Percentiles rank a stretch among this genome's conserved stretches.
phyloP scores from a whole-genome alignment of 2,329 filamentous ascomycete genomes.

The Fusarium circinatum region DNA sequence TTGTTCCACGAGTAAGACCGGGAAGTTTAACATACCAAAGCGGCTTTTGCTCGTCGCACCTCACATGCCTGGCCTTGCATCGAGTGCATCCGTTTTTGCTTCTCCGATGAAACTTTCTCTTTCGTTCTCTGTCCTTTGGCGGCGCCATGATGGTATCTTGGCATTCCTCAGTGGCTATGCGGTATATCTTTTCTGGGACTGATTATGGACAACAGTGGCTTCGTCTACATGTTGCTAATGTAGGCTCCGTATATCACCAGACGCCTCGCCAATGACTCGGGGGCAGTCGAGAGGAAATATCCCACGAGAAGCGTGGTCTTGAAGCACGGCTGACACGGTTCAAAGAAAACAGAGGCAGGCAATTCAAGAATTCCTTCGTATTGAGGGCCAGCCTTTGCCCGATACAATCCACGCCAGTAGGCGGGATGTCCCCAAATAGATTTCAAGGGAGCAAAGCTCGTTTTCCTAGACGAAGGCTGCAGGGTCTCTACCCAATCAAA shows the following conservation, averaged over 20 bases:
- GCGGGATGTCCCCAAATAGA: slow-evolving; percentile 45
- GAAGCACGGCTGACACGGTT: slow-evolving; percentile 38
- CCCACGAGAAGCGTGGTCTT: slow-evolving; percentile 33
- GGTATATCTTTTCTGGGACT: slow-evolving; percentile 29
- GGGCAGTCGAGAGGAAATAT: slow-evolving; percentile 43
- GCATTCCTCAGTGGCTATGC: slow-evolving; percentile 26
- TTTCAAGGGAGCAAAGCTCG: slow-evolving; percentile 44
- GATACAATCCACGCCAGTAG: slow-evolving; percentile 42
- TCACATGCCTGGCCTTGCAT: slow-evolving; percentile 56
- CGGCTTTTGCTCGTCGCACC: slow-evolving; percentile 58
- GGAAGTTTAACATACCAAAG: slow-evolving; percentile 53
- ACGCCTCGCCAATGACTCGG: slow-evolving; percentile 33
- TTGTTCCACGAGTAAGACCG: slow-evolving; percentile 19
- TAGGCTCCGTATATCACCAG: slow-evolving; percentile 39
- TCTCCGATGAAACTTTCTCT: slow-evolving; percentile 51
- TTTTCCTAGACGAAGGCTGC: slow-evolving; percentile 44
- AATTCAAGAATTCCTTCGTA: slow-evolving; percentile 43
- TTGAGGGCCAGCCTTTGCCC: slow-evolving; percentile 43
- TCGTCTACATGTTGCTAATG: slow-evolving; percentile 39
- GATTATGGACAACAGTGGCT: slow-evolving; percentile 5
- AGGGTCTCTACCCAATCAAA: slow-evolving; percentile 40
- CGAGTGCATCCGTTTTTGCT: slow-evolving; percentile 52
- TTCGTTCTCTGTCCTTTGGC: slow-evolving; percentile 51
- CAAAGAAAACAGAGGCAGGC: slow-evolving; percentile 37
- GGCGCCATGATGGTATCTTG: slow-evolving; percentile 45